Evolutionary conservation across 768 basidiomycete genomes (phyloP).

Genomic region (Glaciozyma martinii): DNA sequence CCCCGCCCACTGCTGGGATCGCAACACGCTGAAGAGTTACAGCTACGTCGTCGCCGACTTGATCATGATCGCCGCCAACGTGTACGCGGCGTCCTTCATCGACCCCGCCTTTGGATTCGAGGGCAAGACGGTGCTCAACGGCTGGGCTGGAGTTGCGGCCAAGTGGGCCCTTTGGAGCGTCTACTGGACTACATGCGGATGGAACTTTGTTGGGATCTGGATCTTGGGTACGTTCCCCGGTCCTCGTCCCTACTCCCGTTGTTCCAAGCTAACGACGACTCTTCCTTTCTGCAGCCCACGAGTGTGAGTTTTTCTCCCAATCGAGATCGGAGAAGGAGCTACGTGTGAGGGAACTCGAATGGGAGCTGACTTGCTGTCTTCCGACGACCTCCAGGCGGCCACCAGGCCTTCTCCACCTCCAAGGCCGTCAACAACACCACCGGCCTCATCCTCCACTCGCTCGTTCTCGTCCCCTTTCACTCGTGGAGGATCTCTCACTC

Average conservation of each 20-base stretch:
- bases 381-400: constrained; percentile 53
- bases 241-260: neutral
- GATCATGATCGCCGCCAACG: constrained; percentile 57
- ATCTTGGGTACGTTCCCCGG: constrained; percentile 51
- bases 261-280: neutral
- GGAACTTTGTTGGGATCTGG: constrained; percentile 89
- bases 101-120: constrained; percentile 50
- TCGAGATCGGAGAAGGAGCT: neutral
- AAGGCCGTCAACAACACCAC: constrained; percentile 85
- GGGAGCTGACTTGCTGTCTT: neutral
- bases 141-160: constrained; percentile 54
- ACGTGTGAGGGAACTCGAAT: neutral
- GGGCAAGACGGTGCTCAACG: constrained; percentile 45
- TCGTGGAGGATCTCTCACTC: constrained; percentile 48
- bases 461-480: constrained; percentile 77
- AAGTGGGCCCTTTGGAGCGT: constrained; percentile 30
- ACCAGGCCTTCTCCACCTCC: constrained; percentile 89
- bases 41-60: constrained; percentile 71
- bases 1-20: constrained; percentile 70
- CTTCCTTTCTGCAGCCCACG: constrained; percentile 3
- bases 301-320: neutral
- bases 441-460: constrained; percentile 86
- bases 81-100: constrained; percentile 57
- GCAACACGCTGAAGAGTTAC: constrained; percentile 70
- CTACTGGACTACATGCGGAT: constrained; percentile 45